These are phyloP conservation scores for Penicillium angulare DNA, from an alignment of 495 filamentous ascomycete genomes.

Conservation along the genomic window DNA sequence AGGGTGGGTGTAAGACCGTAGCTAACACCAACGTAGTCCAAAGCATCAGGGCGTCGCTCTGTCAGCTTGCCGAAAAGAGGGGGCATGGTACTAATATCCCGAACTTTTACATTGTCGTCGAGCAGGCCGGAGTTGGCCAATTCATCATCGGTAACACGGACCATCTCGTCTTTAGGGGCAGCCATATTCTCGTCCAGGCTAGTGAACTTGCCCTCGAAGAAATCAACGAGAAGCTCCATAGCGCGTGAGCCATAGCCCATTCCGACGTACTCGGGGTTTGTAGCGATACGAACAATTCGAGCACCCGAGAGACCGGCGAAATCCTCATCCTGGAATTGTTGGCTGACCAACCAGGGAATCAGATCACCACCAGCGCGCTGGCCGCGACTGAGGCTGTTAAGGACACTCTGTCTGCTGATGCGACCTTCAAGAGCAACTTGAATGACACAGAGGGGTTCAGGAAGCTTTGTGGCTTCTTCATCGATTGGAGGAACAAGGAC, in stretches of 20 bases:
- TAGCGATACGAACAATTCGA: conserved; percentile 90
- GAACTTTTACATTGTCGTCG: conserved; percentile 83
- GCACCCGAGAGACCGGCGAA: conserved; percentile 94
- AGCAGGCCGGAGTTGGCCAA: conserved; percentile 74
- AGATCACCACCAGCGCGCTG: conserved; percentile 90
- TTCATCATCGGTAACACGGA: conserved; percentile 81
- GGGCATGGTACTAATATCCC: conserved; percentile 88
- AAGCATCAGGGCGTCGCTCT: conserved; percentile 72
- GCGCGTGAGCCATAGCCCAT: conserved; percentile 96
- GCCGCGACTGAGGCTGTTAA: conserved; percentile 84
- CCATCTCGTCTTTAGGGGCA: conserved; percentile 55
- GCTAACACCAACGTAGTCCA: conserved; percentile 94
- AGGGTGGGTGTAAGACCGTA: conserved; percentile 87
- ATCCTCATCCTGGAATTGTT: conserved; percentile 97
- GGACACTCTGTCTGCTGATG: conserved; percentile 88
- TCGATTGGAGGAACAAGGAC: conserved; percentile 87
- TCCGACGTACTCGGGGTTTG: conserved; percentile 87
- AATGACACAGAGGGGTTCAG: conserved; percentile 92
- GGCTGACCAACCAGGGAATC: conserved; percentile 96
- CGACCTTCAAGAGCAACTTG: conserved; percentile 93
- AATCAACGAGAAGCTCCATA: conserved; percentile 80
- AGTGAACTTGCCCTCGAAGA: conserved; percentile 93
- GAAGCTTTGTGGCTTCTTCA: conserved; percentile 72
- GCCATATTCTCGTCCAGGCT: conserved; percentile 65
- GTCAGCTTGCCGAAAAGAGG: conserved; percentile 87